These are phyloP conservation scores for Leccinum colubrinum DNA, from an alignment of 1,284 basidiomycete species.

Conservation along the genomic window DNA sequence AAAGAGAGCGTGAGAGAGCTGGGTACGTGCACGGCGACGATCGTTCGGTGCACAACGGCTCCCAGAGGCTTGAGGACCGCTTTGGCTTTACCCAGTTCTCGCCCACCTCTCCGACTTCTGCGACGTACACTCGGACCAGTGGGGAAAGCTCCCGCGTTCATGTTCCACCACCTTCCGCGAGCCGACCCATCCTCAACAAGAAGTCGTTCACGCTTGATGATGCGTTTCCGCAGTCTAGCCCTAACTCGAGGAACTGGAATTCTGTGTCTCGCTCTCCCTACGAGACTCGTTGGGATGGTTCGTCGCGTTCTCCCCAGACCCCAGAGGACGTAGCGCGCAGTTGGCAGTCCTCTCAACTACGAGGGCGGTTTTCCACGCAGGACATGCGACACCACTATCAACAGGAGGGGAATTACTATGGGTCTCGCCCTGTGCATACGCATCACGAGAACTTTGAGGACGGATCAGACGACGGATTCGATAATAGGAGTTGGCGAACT, in stretches of 20 bases:
- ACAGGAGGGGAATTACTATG: slow-evolving; percentile 16
- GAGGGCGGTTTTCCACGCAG: slow-evolving; percentile 27
- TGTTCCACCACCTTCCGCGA: slow-evolving; percentile 28
- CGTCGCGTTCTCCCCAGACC: slow-evolving; percentile 30
- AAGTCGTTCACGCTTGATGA: slow-evolving; percentile 30
- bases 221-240: slow-evolving; percentile 21
- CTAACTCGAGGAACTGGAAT: slow-evolving; percentile 23
- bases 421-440: slow-evolving; percentile 22
- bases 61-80: slow-evolving; percentile 22
- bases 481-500: slow-evolving; percentile 30
- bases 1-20: slow-evolving; percentile 17
- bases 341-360: slow-evolving; percentile 30
- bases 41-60: slow-evolving; percentile 18
- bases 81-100: slow-evolving; percentile 6
- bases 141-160: slow-evolving; percentile 20
- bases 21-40: slow-evolving; percentile 22
- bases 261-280: slow-evolving; percentile 23
- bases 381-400: slow-evolving; percentile 29
- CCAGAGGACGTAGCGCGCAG: slow-evolving; percentile 29
- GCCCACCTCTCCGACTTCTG: slow-evolving; percentile 14
- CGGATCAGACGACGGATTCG: slow-evolving; percentile 33
- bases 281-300: slow-evolving; percentile 29
- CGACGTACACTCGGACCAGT: slow-evolving; percentile 10
- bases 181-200: slow-evolving; percentile 31
- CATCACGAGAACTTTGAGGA: slow-evolving; percentile 35